Conservation (phyloP, 148 eudicot genomes). For the Heliosperma pusillum region DNA sequence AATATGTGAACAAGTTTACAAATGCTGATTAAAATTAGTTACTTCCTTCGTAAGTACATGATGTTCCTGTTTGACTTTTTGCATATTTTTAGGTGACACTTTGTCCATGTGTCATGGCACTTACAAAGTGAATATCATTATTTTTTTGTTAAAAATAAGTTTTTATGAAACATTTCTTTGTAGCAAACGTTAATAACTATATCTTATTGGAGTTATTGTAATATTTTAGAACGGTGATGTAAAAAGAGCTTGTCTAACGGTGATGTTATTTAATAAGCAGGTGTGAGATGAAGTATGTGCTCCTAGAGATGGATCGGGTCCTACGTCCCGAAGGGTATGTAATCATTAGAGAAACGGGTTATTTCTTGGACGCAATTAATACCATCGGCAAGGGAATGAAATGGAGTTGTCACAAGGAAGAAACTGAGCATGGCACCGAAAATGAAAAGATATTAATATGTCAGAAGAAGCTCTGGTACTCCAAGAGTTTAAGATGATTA, state of each 20-base stretch:
- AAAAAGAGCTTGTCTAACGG: neutral
- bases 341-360: slow-evolving; percentile 69
- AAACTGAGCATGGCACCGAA: slow-evolving; percentile 46
- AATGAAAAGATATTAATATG: slow-evolving; percentile 79
- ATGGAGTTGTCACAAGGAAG: slow-evolving; percentile 77
- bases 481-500: slow-evolving; percentile 55
- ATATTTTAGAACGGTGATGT: too few species aligned
- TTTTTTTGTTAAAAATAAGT: too few species aligned
- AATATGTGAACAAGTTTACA: too few species aligned
- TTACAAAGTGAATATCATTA: too few species aligned
- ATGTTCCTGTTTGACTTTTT: too few species aligned
- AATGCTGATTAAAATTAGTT: too few species aligned
- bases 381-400: slow-evolving; percentile 70
- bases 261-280: slow-evolving; percentile 30
- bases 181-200: too few species aligned
- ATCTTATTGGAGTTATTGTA: too few species aligned
- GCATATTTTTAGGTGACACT: too few species aligned
- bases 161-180: too few species aligned
- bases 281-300: slow-evolving; percentile 84
- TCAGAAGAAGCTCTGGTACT: slow-evolving; percentile 86
- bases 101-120: too few species aligned
- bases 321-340: slow-evolving; percentile 77
- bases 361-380: slow-evolving; percentile 47
- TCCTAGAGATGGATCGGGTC: slow-evolving; percentile 94
- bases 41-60: too few species aligned